Evolutionary conservation across 73 alveolate genomes (phyloP).

Genomic region (Paramecium octaurelia): DNA sequence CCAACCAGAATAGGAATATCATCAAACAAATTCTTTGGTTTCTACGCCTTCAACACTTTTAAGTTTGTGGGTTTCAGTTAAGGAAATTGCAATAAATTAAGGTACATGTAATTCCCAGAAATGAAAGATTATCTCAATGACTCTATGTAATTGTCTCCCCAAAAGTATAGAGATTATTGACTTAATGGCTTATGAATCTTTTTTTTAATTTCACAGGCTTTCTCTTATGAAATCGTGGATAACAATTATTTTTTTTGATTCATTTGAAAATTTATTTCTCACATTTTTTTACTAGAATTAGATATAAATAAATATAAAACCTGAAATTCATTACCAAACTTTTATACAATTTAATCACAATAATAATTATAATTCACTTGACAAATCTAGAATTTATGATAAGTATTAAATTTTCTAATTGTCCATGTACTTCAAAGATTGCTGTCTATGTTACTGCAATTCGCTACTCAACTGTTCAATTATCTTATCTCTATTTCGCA

Average conservation of each 20-base stretch:
- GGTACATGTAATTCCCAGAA: neutral
- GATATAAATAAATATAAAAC: neutral
- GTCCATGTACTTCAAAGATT: neutral
- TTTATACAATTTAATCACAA: neutral
- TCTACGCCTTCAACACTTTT: neutral
- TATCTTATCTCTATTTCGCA: neutral
- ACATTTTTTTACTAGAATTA: neutral
- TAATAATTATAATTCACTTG: conserved; percentile 11
- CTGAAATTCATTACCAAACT: neutral
- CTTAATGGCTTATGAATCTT: neutral
- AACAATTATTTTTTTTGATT: neutral
- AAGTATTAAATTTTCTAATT: neutral
- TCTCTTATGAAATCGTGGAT: neutral
- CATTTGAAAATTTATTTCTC: neutral
- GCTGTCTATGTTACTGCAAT: neutral
- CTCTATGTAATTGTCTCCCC: neutral
- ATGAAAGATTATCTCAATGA: neutral
- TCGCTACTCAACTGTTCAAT: neutral
- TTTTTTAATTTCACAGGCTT: neutral
- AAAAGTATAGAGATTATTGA: neutral
- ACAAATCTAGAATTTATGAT: neutral
- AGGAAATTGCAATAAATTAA: neutral
- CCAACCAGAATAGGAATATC: neutral
- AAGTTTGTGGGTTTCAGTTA: neutral
- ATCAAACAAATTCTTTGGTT: neutral